These are phyloP conservation scores for Starmerella riodocensis DNA, from an alignment of 805 yeast genomes.

Conservation along the genomic window DNA sequence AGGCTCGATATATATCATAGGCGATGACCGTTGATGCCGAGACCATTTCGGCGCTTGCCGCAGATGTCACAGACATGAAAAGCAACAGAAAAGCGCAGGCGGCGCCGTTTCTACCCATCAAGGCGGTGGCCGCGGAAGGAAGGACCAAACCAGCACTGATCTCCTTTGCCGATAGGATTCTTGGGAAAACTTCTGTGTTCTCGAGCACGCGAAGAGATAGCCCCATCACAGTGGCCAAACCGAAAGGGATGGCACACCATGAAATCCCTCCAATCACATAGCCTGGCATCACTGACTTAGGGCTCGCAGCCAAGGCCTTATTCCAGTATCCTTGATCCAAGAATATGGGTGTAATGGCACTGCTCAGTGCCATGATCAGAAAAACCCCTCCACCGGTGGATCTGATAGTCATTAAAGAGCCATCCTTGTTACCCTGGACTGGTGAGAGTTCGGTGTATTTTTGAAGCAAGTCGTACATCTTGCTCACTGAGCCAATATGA, in stretches of 20 bases:
- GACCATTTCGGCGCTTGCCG: conserved; percentile 80
- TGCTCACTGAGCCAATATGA: conserved; percentile 65
- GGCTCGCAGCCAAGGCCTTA: conserved; percentile 74
- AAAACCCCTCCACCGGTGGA: conserved; percentile 78
- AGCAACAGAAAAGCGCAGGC: conserved; percentile 64
- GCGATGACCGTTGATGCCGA: conserved; percentile 75
- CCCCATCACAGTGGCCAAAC: conserved; percentile 73
- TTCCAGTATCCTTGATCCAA: conserved; percentile 79
- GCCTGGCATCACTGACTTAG: conserved; percentile 74
- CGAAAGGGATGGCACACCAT: conserved; percentile 82
- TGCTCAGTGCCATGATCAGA: conserved; percentile 74
- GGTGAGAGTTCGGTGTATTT: conserved; percentile 46
- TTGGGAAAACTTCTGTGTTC: conserved; percentile 67
- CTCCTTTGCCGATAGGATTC: conserved; percentile 48
- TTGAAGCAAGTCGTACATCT: conserved; percentile 60
- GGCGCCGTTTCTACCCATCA: conserved; percentile 80
- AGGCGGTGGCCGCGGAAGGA: conserved; percentile 66
- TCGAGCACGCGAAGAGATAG: conserved; percentile 56
- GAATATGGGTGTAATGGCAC: conserved; percentile 83
- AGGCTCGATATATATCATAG: conserved; percentile 71
- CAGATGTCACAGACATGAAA: conserved; percentile 86
- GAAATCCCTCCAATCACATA: conserved; percentile 76
- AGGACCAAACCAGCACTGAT: conserved; percentile 58
- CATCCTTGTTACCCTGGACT: conserved; percentile 64
- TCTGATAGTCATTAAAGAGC: conserved; percentile 77